Percentiles rank a stretch among this genome's conserved stretches.
Conservation (phyloP, 768 basidiomycete genomes). For the Tulasnella sp. region DNA sequence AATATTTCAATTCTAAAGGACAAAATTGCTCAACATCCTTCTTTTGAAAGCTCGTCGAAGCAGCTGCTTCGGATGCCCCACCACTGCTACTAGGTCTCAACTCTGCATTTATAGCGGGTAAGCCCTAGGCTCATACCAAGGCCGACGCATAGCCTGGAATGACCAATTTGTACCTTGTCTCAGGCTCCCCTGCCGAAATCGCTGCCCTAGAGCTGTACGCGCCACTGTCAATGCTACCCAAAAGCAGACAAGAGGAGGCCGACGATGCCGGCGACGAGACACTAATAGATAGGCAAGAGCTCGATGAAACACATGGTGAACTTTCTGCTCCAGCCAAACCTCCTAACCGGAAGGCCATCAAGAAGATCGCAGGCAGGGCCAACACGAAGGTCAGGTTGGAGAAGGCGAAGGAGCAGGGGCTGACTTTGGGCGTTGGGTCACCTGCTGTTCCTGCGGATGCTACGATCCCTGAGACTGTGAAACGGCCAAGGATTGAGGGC, state of each 20-base stretch:
- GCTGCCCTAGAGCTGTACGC: slow-evolving; percentile 47
- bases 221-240: slow-evolving; percentile 47
- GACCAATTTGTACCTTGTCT: slow-evolving; percentile 22
- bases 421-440: background rate
- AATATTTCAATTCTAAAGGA: slow-evolving; percentile 25
- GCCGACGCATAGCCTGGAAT: slow-evolving; percentile 21
- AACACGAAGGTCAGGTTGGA: background rate
- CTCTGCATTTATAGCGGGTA: slow-evolving; percentile 23
- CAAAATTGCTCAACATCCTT: background rate
- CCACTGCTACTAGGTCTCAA: slow-evolving; percentile 12
- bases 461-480: too few species aligned
- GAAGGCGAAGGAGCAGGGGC: background rate
- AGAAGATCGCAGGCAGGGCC: slow-evolving; percentile 3
- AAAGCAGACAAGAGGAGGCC: slow-evolving; percentile 39
- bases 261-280: slow-evolving; percentile 22
- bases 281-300: background rate
- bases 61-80: background rate
- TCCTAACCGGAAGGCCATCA: background rate
- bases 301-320: background rate
- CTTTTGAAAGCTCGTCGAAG: background rate
- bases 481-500: too few species aligned
- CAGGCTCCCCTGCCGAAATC: slow-evolving; percentile 20
- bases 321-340: background rate
- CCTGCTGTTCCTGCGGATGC: too few species aligned
- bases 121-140: slow-evolving; percentile 27